Base-by-base conservation (phyloP, 371 early-diverging fungal genomes). In the Actinomortierella wolfii region DNA sequence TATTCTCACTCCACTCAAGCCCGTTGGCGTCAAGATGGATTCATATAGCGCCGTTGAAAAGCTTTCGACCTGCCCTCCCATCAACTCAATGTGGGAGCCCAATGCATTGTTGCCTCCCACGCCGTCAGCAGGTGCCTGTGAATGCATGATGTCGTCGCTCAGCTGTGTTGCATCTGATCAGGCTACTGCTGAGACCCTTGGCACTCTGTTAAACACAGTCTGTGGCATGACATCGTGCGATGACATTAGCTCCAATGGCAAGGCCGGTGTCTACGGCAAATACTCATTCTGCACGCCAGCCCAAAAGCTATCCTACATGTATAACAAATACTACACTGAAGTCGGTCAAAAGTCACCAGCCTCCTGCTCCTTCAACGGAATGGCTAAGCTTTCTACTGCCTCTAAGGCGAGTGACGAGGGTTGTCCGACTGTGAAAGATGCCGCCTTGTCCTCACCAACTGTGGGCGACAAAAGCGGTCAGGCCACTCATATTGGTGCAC, bases 101-200 rank as follows among this genome's bases (percentile, higher is more conserved):
- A 81, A 80, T 15, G 69, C 65, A 6, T 64, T 57, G 4, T 60
- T 93, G 14, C 89, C 92, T 9, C 87, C 90, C 1, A 89, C 90
- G 0, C 93, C 93, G 5, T 88, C 87, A 0, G 73, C 79, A 7
- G 80, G 81, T 20, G 82, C 82, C 18, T 93, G 93, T 64, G 67
- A 82, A 18, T 90, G 91, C 76, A 87, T 91, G 88, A 67, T 82
- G 25, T 77, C 85, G 25, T 83, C 87, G 7, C 68, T 90, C 43
- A 64, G 78, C 26, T 91, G 91, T 65, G 79, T 81, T 9, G 81
- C 79, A 2, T 80, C 82, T 0, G 76, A 81, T 18, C 77, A 82
- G 55, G 79, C 83, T 18, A 46, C 58, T 1, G 65, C 54, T 6
- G 65, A 65, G 46, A 54, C 60, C 9, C 34, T 68, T 3, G 64